These are phyloP conservation scores for Secale cereale DNA, from an alignment of 176 grass and related monocot species.

Conservation along the genomic window DNA sequence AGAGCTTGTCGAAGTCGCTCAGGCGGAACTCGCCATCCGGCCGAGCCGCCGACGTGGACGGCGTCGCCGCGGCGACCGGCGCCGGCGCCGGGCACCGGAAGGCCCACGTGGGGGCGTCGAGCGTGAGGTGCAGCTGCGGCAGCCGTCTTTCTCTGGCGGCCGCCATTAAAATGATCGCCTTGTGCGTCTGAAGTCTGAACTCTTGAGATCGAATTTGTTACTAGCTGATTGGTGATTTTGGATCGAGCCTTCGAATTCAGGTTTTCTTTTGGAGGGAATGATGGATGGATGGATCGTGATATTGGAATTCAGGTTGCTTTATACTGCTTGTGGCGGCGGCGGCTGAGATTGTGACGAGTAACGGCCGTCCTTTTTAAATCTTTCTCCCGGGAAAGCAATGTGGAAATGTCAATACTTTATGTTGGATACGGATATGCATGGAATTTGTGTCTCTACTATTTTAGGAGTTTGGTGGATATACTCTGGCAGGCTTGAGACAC, in stretches of 20 bases:
- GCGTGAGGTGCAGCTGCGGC: neutral
- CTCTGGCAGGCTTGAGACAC: too few relatives aligned
- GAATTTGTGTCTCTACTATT: too few relatives aligned
- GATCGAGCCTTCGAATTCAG: too few relatives aligned
- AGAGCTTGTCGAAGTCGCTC: constrained; percentile 28
- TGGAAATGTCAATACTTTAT: neutral
- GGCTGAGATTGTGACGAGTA: neutral
- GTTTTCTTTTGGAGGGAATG: too few relatives aligned
- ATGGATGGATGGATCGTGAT: too few relatives aligned
- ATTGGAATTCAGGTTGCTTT: neutral
- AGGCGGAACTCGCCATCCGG: constrained; percentile 13
- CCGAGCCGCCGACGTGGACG: neutral
- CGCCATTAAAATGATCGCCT: neutral
- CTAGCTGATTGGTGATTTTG: neutral
- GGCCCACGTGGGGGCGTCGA: neutral
- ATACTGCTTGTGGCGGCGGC: neutral
- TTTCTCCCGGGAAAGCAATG: neutral
- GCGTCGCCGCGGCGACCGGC: neutral
- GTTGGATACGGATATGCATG: neutral
- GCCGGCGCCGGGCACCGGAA: neutral
- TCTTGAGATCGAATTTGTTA: neutral
- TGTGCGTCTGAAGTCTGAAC: too few relatives aligned
- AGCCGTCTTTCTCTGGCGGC: neutral
- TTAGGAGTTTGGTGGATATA: too few relatives aligned
- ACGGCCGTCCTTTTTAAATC: neutral